Base-by-base conservation (phyloP, 1,284 basidiomycete species). In the Ustilago shanxiensis region DNA sequence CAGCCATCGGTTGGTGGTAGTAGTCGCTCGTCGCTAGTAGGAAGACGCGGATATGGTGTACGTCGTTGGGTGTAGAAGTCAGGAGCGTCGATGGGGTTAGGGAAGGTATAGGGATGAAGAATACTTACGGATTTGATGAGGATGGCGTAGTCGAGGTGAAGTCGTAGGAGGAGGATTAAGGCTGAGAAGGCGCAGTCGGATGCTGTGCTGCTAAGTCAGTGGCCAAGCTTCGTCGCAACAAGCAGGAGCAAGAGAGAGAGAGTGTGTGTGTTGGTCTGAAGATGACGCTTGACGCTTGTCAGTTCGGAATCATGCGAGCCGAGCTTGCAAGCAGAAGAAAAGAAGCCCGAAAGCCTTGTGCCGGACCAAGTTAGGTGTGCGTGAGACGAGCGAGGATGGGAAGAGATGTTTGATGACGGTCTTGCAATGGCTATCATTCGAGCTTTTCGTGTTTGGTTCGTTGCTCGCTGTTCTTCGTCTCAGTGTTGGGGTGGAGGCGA, bases 381-480 rank as follows among this genome's bases (percentile, higher is more conserved):
- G n/a, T n/a, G n/a, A n/a, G n/a, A n/a, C 31, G 31, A 33, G 24
- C n/a, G 24, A 49, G 22, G 45, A 7, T 2, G 45, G 26, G 31
- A 33, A 26, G 11, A 49, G 45, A 49, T 52, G 50, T 13, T 51
- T 24, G 49, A 51, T 51, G 49, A 51, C 49, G 49, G 49, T 51
- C 44, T n/a, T 47, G 44, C 44, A 20, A 13, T 20, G 14, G 6
- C 44, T 39, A 18, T n/a, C n/a, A n/a, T n/a, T n/a, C n/a, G 8
- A 39, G 37, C 31, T n/a, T n/a, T n/a, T n/a, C n/a, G n/a, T n/a
- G 31, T 11, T 33, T 33, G 31, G 31, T 33, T 33, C 7, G 31
- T 33, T 11, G 31, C 18, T 20, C 5, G 24, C n/a, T 47, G 26
- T 49, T n/a, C 45, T n/a, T 49, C 26, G 45, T 44, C 41, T 44